Evolutionary conservation across 2,329 filamentous ascomycete genomes (phyloP).

Genomic region (Emydomyces testavorans): DNA sequence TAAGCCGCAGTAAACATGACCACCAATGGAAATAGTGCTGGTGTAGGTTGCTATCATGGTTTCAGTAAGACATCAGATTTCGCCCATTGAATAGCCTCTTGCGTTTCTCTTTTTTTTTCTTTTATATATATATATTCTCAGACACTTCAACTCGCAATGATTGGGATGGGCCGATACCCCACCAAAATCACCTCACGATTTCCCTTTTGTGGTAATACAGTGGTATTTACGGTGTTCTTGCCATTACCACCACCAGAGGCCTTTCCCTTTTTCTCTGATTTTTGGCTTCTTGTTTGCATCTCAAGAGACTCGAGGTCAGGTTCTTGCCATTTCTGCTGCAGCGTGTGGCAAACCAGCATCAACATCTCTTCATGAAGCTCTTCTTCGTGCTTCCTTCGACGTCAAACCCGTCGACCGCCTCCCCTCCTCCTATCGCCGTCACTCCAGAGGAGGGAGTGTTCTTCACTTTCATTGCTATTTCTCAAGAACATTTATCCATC

Average conservation of each 20-base stretch:
- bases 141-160: background rate
- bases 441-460: conserved; percentile 9
- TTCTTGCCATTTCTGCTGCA: background rate
- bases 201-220: conserved; percentile 7
- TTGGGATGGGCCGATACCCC: background rate
- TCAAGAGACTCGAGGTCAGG: background rate
- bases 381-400: conserved; percentile 5
- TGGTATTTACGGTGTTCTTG: conserved; percentile 12
- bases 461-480: conserved; percentile 8
- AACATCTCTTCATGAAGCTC: background rate
- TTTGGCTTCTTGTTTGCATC: background rate
- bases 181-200: background rate
- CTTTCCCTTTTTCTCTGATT: background rate
- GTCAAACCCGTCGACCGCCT: background rate
- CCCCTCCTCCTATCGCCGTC: conserved; percentile 3
- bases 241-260: conserved; percentile 1
- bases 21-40: conserved; percentile 2
- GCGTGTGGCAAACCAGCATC: background rate
- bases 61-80: background rate
- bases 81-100: background rate
- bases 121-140: too few relatives aligned
- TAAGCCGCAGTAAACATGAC: conserved; percentile 10
- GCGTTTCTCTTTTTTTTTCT: too few relatives aligned
- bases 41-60: background rate
- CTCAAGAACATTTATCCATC: conserved; percentile 6